Base-by-base conservation (phyloP, 169 alveolate genomes). In the Toxoplasma gondii region DNA sequence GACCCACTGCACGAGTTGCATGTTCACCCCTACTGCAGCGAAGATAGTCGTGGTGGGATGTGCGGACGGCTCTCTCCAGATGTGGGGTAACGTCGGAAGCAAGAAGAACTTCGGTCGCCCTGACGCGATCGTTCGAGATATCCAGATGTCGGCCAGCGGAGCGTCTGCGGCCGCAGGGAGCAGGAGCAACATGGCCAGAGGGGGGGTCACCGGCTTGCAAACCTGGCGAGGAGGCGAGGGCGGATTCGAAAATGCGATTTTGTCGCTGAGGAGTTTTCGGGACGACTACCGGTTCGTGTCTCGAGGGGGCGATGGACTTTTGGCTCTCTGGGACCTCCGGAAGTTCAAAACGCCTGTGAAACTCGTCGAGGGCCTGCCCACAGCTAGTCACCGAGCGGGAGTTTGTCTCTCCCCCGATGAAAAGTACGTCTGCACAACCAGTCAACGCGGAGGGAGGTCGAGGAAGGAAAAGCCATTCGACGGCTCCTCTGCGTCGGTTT, bases 1-100 rank as follows among this genome's bases (percentile, higher is more conserved):
- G 38, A 38, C 90, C 84, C 93, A 49, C 58, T 74, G 88, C 84
- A n/a, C 91, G 49, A 90, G 95, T 86, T 91, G 94, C 36, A 19
- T 78, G 44, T 70, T 38, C 87, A 39, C 96, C 38, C 96, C 96
- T 16, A 78, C 94, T 0, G 44, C 64, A 36, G 96, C 93, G 31
- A 38, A 78, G 53, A 53, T 74, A n/a, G 80, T 94, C 34, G 91
- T 94, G 43, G 96, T 41, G 12, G 96, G 96, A 22, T 94, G 96
- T 70, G 54, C 92, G 29, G 96, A 94, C 91, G 96, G 96, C 45
- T 94, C 96, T 24, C 67, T 94, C 80, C 96, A 94, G 84, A 27
- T 94, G 69, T 94, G 96, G 96, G 91, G 91, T 0, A 41, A n/a
- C 43, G 78, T 45, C 29, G 49, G 53, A 29, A 43, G 39, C 45